Evolutionary conservation across 768 basidiomycete species (phyloP).

Genomic region (Artomyces pyxidatus): DNA sequence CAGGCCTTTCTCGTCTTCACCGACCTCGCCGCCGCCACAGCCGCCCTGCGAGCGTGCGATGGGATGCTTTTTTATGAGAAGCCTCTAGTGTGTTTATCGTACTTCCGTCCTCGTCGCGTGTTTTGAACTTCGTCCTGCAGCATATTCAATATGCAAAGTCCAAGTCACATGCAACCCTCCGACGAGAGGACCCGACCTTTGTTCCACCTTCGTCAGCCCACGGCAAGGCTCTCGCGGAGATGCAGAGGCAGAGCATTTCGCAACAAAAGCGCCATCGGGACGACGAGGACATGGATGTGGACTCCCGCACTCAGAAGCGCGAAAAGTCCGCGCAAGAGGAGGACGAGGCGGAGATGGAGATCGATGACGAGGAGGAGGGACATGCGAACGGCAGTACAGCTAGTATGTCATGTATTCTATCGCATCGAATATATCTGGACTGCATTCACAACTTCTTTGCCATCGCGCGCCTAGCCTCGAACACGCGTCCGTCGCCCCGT

Average conservation of each 20-base stretch:
- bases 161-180: constrained; percentile 80
- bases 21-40: constrained; percentile 84
- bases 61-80: constrained; percentile 93
- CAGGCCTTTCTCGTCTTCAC: constrained; percentile 96
- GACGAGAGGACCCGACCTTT: constrained; percentile 73
- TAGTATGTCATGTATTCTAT: constrained; percentile 35
- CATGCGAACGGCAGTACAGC: constrained; percentile 21
- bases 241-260: constrained; percentile 25
- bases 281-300: constrained; percentile 43
- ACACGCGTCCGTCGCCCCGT: constrained; percentile 40
- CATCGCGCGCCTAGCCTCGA: constrained; percentile 27
- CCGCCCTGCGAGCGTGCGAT: constrained; percentile 87
- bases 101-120: constrained; percentile 8
- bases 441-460: constrained; percentile 18
- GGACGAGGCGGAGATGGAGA: constrained; percentile 91
- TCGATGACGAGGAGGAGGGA: constrained; percentile 69
- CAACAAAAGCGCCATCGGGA: constrained; percentile 62
- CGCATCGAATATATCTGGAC: constrained; percentile 1
- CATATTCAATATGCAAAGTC: constrained; percentile 86
- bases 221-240: constrained; percentile 32
- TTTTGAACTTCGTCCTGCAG: constrained; percentile 33
- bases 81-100: constrained; percentile 60
- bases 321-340: constrained; percentile 52
- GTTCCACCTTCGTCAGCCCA: constrained; percentile 63
- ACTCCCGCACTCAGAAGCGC: constrained; percentile 51